Conservation (phyloP, 2,329 filamentous ascomycete species). For the Aplosporella prunicola region DNA sequence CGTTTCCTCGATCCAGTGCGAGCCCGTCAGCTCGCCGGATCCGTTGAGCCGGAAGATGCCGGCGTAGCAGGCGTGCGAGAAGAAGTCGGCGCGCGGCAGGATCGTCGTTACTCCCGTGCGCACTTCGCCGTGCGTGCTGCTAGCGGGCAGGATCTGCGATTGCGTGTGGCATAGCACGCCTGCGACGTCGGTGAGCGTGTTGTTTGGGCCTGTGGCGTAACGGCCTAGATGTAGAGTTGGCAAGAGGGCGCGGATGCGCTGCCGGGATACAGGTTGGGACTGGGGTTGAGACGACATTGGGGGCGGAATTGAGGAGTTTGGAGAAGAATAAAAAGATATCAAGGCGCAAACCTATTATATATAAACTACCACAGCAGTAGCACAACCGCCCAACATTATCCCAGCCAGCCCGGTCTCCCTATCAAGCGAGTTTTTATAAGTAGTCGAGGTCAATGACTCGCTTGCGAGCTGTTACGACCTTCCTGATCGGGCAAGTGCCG, state of each 20-base stretch:
- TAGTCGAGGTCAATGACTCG: too few relatives aligned
- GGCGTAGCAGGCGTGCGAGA: slow-evolving; percentile 33
- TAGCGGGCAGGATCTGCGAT: slow-evolving; percentile 23
- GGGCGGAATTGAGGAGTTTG: too few relatives aligned
- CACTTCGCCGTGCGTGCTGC: slow-evolving; percentile 21
- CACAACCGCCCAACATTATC: too few relatives aligned
- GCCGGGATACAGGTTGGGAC: slow-evolving; percentile 17
- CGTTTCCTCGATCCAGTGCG: slow-evolving; percentile 53
- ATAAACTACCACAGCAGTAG: too few relatives aligned
- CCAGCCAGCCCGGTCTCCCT: too few relatives aligned
- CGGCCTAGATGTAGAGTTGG: slow-evolving; percentile 28
- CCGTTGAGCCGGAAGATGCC: slow-evolving; percentile 53
- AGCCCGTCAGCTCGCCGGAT: slow-evolving; percentile 52
- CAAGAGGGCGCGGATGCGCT: slow-evolving; percentile 31
- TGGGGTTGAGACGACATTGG: too few relatives aligned
- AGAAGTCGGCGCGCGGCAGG: slow-evolving; percentile 33
- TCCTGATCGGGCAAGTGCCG: too few relatives aligned
- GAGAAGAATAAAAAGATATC: too few relatives aligned
- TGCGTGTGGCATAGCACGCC: slow-evolving; percentile 35
- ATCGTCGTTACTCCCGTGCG: slow-evolving; percentile 38
- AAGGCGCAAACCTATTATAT: too few relatives aligned
- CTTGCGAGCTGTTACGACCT: too few relatives aligned
- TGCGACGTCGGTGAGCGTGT: slow-evolving; percentile 36
- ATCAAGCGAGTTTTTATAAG: too few relatives aligned
- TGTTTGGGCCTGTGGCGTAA: slow-evolving; percentile 30